These are phyloP conservation scores for Artemisia tridentata DNA, from an alignment of 129 eudicot species.

Conservation along the genomic window DNA sequence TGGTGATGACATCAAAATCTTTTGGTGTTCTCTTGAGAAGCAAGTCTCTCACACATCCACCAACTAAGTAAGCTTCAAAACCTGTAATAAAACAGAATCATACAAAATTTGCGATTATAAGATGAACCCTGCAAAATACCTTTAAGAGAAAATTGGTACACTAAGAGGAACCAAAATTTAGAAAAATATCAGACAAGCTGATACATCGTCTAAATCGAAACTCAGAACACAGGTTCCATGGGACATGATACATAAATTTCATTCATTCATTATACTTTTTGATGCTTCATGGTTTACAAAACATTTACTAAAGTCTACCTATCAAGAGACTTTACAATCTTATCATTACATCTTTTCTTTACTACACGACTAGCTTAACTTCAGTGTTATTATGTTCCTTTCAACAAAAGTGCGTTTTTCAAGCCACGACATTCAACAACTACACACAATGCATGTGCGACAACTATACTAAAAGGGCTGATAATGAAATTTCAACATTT, in stretches of 20 bases:
- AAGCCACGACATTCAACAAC: not conserved
- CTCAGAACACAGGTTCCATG: not conserved
- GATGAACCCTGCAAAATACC: not conserved
- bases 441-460: not conserved
- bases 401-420: not conserved
- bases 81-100: conserved; percentile 44
- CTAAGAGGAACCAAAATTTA: not conserved
- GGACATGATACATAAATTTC: too few relatives aligned
- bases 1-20: conserved; percentile 89
- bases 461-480: not conserved
- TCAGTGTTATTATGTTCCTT: too few relatives aligned
- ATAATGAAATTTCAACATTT: not conserved
- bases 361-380: too few relatives aligned
- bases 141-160: not conserved
- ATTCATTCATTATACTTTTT: too few relatives aligned
- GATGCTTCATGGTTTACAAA: too few relatives aligned
- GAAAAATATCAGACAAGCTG: not conserved
- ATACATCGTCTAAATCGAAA: not conserved
- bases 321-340: too few relatives aligned
- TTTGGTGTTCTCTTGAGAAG: conserved; percentile 72
- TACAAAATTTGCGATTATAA: not conserved
- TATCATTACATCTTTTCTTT: too few relatives aligned
- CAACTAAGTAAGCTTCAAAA: conserved; percentile 85
- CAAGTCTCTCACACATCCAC: conserved; percentile 96
- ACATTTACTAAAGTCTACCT: too few relatives aligned